Evolutionary conservation across 306 rosid genomes (phyloP).

Genomic region (Erythrophleum fordii): DNA sequence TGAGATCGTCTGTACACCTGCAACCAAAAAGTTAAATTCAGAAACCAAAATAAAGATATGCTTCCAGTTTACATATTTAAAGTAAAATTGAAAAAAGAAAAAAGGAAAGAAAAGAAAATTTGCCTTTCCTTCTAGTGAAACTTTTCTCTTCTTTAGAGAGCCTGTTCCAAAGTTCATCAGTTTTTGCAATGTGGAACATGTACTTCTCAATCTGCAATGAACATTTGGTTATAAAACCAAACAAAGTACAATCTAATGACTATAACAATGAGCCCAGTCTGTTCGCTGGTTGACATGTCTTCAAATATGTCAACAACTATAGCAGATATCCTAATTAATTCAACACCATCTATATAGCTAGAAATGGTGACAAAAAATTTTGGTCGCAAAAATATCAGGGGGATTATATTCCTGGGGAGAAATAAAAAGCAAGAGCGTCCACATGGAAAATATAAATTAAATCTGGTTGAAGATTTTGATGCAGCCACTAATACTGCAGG

Average conservation of each 20-base stretch:
- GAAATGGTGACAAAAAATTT: not conserved
- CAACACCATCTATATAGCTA: not conserved
- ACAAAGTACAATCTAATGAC: slow-evolving; percentile 18
- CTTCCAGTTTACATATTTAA: not conserved
- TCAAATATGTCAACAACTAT: slow-evolving; percentile 24
- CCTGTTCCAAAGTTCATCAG: slow-evolving; percentile 63
- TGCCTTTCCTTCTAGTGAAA: slow-evolving; percentile 63
- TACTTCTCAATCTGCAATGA: slow-evolving; percentile 79
- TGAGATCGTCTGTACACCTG: slow-evolving; percentile 77
- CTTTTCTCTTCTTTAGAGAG: slow-evolving; percentile 74
- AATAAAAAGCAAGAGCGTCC: not conserved
- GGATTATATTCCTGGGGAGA: not conserved
- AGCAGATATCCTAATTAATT: not conserved
- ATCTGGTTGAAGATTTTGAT: not conserved
- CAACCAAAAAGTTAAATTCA: slow-evolving; percentile 45
- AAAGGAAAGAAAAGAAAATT: slow-evolving; percentile 7
- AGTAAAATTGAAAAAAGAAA: not conserved
- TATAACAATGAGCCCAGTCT: slow-evolving; percentile 16
- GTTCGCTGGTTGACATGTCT: not conserved
- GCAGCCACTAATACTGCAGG: not conserved
- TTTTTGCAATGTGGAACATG: slow-evolving; percentile 70
- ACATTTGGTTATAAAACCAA: slow-evolving; percentile 24
- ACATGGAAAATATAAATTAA: not conserved
- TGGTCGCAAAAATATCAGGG: not conserved
- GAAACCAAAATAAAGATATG: slow-evolving; percentile 3